Evolutionary conservation across 345 rosid genomes (phyloP), one percentile per base, ranked within the genome.

Genomic region (Syzygium grande): DNA sequence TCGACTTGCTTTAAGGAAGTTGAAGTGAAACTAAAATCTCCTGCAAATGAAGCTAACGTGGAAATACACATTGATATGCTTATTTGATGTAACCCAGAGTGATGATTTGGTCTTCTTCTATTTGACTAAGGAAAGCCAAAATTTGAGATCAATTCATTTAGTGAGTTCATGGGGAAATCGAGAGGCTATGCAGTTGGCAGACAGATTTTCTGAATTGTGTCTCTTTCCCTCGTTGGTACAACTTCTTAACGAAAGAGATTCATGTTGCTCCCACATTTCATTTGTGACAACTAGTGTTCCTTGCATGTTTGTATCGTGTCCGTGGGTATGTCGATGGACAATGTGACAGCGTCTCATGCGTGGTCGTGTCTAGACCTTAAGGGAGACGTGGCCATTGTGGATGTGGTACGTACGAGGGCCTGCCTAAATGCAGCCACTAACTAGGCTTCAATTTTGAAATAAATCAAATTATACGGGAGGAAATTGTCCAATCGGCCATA

Each of bases 381-480:
- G 49, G 25, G 27, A 73, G 83, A 73, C 13, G 27, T 73, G 49
- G 27, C 83, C 83, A 61, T n/a, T 2, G 10, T 14, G 73, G 19
- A 13, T 2, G 10, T 14, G 73, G 19, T 61, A 0, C 73, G 4
- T n/a, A n/a, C 19, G 34, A 61, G 34, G 34, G 73, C 73, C 11
- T n/a, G 38, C 38, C 73, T 34, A 61, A n/a, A 61, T n/a, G 73
- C 73, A n/a, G 17, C 73, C 73, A 3, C 38, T n/a, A 0, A n/a
- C 38, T 61, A 16, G 0, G 30, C 1, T n/a, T n/a, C 2, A 8
- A 61, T 61, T 13, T 61, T n/a, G 34, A 61, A 61, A n/a, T n/a
- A 61, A 61, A 1, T 61, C 15, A 29, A n/a, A 29, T 2, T 6
- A 61, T n/a, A 0, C 0, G 0, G 9, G 15, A 0, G 30, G 30